A percentile compares a stretch with the other conserved stretches of the same genome.
Conservation (phyloP, 2,329 filamentous ascomycete genomes). For the Phoma sp. region DNA sequence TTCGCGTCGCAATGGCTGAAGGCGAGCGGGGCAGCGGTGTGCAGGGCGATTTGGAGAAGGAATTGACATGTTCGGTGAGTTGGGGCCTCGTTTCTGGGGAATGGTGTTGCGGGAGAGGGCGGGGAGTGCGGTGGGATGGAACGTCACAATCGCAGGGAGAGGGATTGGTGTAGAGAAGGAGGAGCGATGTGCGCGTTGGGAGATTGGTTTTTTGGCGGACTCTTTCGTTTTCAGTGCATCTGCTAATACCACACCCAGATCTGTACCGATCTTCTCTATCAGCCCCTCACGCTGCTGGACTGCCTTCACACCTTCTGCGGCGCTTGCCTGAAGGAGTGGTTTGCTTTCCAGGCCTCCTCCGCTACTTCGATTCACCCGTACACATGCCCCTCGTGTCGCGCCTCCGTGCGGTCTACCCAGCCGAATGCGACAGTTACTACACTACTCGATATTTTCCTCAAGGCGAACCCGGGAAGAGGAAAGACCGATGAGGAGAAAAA, state of each 20-base stretch:
- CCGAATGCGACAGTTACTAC: conserved; percentile 92
- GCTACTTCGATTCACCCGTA: conserved; percentile 65
- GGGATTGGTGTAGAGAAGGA: not conserved
- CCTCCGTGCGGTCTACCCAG: conserved; percentile 81
- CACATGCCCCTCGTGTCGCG: conserved; percentile 93
- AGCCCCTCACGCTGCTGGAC: conserved; percentile 88
- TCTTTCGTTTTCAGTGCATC: conserved; percentile 8
- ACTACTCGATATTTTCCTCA: conserved; percentile 84
- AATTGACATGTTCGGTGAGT: conserved; percentile 92
- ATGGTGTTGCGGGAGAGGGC: conserved; percentile 17
- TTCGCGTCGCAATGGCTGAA: conserved; percentile 39
- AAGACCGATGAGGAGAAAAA: conserved; percentile 75
- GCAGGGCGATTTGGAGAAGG: conserved; percentile 79
- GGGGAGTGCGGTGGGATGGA: not conserved
- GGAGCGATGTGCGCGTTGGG: not conserved
- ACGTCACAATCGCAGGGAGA: conserved; percentile 1
- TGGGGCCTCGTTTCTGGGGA: conserved; percentile 15
- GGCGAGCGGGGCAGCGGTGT: conserved; percentile 49
- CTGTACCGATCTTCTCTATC: conserved; percentile 92
- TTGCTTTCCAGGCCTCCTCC: conserved; percentile 74
- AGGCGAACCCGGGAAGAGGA: conserved; percentile 76
- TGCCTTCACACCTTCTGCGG: conserved; percentile 97
- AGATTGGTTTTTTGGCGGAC: not conserved
- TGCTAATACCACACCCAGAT: conserved; percentile 65
- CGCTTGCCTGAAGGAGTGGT: conserved; percentile 95